A percentile compares a stretch with the other conserved stretches of the same genome.
These are phyloP conservation scores for Quercus agrifolia DNA, from an alignment of 306 rosid species.

Conservation along the genomic window DNA sequence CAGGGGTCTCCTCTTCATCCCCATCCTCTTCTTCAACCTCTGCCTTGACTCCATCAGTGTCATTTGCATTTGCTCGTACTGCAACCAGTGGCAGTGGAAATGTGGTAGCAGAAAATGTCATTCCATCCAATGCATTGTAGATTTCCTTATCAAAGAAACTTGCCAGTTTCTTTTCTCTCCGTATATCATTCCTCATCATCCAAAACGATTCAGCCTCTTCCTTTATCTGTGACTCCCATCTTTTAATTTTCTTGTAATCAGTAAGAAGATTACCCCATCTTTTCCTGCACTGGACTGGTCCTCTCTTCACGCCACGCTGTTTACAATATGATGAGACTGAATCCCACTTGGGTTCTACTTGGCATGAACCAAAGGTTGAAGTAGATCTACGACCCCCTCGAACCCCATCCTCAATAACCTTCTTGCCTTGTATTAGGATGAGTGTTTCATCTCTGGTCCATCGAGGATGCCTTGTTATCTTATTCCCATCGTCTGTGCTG, in stretches of 20 bases:
- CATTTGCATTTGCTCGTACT: constrained; percentile 6
- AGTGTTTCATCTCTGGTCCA: constrained; percentile 50
- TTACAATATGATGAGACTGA: constrained; percentile 37
- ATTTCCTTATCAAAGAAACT: constrained; percentile 46
- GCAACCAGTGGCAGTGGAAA: constrained; percentile 36
- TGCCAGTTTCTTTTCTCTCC: constrained; percentile 41
- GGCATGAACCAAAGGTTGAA: constrained; percentile 18
- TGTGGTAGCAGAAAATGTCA: constrained; percentile 25
- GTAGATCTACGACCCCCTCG: constrained; percentile 11
- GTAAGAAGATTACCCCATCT: constrained; percentile 51
- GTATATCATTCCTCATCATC: constrained; percentile 40
- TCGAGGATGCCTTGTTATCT: constrained; percentile 47
- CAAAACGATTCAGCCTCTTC: constrained; percentile 39
- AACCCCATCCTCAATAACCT: constrained; percentile 36
- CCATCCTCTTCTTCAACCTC: not conserved
- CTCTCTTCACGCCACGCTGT: constrained; percentile 46
- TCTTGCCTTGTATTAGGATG: constrained; percentile 47
- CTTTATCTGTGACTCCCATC: constrained; percentile 30
- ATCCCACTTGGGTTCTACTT: constrained; percentile 43
- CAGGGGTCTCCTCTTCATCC: constrained; percentile 20
- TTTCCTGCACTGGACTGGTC: constrained; percentile 44
- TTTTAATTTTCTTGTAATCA: constrained; percentile 51
- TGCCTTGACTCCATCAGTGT: constrained; percentile 20
- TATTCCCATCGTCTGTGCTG: constrained; percentile 17
- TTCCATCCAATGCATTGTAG: constrained; percentile 37